Evolutionary conservation across 306 rosid genomes (phyloP), one percentile per base, ranked within the genome.

Genomic region (Pyrus pyrifolia): DNA sequence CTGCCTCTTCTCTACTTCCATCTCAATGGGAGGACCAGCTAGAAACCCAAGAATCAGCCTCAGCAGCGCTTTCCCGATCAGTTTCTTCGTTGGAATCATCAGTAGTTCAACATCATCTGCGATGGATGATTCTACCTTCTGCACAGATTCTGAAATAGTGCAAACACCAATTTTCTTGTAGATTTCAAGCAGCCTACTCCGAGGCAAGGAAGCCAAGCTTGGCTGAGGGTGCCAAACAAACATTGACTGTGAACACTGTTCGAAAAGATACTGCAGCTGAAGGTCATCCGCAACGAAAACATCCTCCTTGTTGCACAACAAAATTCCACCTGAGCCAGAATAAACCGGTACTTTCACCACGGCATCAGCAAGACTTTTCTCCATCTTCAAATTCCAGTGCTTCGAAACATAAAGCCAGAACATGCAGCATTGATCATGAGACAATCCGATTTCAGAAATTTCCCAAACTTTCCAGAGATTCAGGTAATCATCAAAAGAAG

Each of bases 141-240:
- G 11, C 30, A 85, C 76, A 11, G 86, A 83, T 78, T 89, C 90
- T 13, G 96, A 93, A 65, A 89, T 87, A 4, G 79, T 76, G 18
- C 75, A 78, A 67, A 86, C 96, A 63, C 97, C 97, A 0, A 89
- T 79, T 38, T 83, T 80, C 67, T 73, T 72, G 77, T 86, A 93
- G 8, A 89, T 71, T 45, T 81, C 93, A 67, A 85, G 79, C 71
- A 87, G 44, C 30, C 77, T 55, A 8, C 67, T 63, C 49, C 84
- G 74, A n/a, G 85, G 66, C 42, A 79, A 65, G 53, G 78, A 80
- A 31, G 74, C 80, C 81, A 78, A 23, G 73, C 80, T 82, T 31
- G 79, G 78, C 64, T 64, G 86, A 72, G 95, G 96, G 81, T 78
- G 83, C 95, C 96, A 93, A 18, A 91, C 96, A 78, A 93, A 91